Base-by-base conservation (phyloP, 306 rosid genomes). In the Datisca glomerata region DNA sequence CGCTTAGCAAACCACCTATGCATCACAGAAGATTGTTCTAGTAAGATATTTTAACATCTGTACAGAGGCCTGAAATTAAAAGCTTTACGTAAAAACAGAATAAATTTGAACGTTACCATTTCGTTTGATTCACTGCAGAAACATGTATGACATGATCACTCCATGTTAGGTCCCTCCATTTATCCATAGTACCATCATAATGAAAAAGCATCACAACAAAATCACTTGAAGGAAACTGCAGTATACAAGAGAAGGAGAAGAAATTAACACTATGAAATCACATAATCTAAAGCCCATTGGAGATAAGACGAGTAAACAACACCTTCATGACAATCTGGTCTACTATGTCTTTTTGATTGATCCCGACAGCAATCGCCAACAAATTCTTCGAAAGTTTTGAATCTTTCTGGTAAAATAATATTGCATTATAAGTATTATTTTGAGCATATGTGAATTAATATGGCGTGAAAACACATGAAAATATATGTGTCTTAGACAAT, bases 1-100 rank as follows among this genome's bases (percentile, higher is more conserved):
- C 97, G 82, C 47, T 87, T 87, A 3, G 97, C 89, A 32, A 87
- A 83, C 97, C 97, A 87, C 97, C 97, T 87, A 22, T n/a, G 9
- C 36, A 31, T 31, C 3, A 5, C 36, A 12, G n/a, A 31, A 5
- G 36, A 31, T 31, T 31, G n/a, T n/a, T n/a, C n/a, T n/a, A n/a
- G n/a, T n/a, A n/a, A n/a, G n/a, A n/a, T n/a, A n/a, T n/a, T n/a
- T n/a, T n/a, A n/a, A n/a, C n/a, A n/a, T n/a, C n/a, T n/a, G n/a
- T n/a, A n/a, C n/a, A n/a, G n/a, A n/a, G n/a, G n/a, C n/a, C n/a
- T n/a, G n/a, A n/a, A n/a, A n/a, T n/a, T n/a, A n/a, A n/a, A n/a
- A n/a, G n/a, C n/a, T n/a, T n/a, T n/a, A n/a, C n/a, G n/a, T n/a
- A n/a, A n/a, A n/a, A n/a, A n/a, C n/a, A n/a, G n/a, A n/a, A n/a